These are phyloP conservation scores for Cladophialophora exuberans DNA, from an alignment of 2,329 filamentous ascomycete genomes.

Conservation along the genomic window DNA sequence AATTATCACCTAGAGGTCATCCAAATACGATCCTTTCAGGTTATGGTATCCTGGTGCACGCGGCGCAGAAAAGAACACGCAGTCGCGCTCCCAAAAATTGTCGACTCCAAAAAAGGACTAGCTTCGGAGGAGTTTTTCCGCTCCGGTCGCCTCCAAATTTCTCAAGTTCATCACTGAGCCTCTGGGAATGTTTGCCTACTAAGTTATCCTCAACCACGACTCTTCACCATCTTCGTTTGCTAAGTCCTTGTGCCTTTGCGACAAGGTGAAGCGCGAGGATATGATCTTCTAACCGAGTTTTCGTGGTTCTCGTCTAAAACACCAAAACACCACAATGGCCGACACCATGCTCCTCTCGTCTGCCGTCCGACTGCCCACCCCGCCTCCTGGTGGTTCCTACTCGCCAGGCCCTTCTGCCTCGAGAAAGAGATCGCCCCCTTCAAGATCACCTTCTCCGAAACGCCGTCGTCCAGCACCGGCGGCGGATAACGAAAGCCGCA, in stretches of 20 bases:
- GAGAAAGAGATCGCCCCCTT: constrained; percentile 61
- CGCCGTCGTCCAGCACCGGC: constrained; percentile 53
- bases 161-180: background rate
- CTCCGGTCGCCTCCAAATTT: background rate
- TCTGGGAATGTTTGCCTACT: constrained; percentile 3
- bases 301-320: too few species aligned
- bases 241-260: background rate
- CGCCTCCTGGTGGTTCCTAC: constrained; percentile 53
- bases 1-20: too few species aligned
- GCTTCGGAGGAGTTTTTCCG: constrained; percentile 9
- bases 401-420: constrained; percentile 53
- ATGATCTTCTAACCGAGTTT: too few species aligned
- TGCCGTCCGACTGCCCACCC: constrained; percentile 63
- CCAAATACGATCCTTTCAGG: too few species aligned
- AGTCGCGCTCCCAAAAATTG: constrained; percentile 17
- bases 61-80: constrained; percentile 30
- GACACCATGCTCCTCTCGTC: constrained; percentile 54
- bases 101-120: constrained; percentile 3
- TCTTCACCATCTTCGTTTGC: background rate
- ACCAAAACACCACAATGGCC: constrained; percentile 41
- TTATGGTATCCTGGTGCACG: too few species aligned
- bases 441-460: constrained; percentile 56
- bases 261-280: background rate
- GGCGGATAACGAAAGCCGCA: constrained; percentile 33
- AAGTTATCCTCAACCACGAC: background rate